Conservation (phyloP, 1,284 basidiomycete genomes). For the Chiua sp. region DNA sequence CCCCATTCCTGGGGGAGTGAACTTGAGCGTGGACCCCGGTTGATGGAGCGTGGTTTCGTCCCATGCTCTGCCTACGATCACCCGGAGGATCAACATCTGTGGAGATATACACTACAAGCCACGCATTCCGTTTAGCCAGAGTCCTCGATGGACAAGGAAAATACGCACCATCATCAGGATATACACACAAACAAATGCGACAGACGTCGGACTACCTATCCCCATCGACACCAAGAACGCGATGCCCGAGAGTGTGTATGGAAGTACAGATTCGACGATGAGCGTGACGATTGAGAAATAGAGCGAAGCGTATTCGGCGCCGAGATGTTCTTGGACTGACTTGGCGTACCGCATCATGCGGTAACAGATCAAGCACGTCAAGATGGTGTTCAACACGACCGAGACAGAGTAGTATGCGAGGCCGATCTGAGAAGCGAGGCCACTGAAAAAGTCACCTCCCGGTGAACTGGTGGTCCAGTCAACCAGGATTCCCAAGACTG, state of each 20-base stretch:
- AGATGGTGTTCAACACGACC: constrained; percentile 21
- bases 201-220: neutral
- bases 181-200: constrained; percentile 8
- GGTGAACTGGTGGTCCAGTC: constrained; percentile 18
- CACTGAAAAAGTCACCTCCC: constrained; percentile 23
- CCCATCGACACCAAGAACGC: constrained; percentile 7
- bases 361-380: constrained; percentile 28
- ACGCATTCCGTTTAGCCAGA: neutral
- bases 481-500: constrained; percentile 26
- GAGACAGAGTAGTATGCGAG: constrained; percentile 28
- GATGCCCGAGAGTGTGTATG: constrained; percentile 13
- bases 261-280: constrained; percentile 16
- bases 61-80: constrained; percentile 25
- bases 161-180: constrained; percentile 1
- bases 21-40: constrained; percentile 10
- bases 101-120: constrained; percentile 34
- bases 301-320: neutral
- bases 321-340: constrained; percentile 5
- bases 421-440: constrained; percentile 15
- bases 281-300: constrained; percentile 13
- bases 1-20: neutral
- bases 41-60: constrained; percentile 4
- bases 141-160: neutral
- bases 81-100: constrained; percentile 33
- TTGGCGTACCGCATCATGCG: constrained; percentile 8